A percentile compares a stretch with the other conserved stretches of the same genome.
Conservation (phyloP, 768 basidiomycete genomes). For the Tremella fuciformis region DNA sequence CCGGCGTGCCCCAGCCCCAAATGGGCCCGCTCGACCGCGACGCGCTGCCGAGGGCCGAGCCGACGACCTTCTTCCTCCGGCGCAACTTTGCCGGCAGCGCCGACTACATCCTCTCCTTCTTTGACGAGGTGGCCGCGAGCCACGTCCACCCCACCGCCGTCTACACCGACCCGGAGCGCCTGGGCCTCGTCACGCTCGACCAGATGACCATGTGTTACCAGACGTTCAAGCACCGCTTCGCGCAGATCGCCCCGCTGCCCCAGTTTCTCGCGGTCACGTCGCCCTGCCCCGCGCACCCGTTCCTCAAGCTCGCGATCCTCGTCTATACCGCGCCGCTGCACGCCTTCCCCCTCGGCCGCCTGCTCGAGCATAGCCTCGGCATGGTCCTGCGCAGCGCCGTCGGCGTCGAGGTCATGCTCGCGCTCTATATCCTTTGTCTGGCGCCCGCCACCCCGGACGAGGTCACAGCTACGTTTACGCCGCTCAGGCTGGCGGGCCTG, state of each 20-base stretch:
- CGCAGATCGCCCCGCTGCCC: conserved; percentile 21
- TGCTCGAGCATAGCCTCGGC: conserved; percentile 9
- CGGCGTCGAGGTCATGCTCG: conserved; percentile 18
- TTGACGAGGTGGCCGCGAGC: too few species aligned
- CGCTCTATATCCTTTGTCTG: conserved; percentile 27
- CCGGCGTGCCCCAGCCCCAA: too few species aligned
- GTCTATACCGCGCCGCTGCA: neutral
- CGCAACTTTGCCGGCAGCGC: too few species aligned
- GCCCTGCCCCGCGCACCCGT: conserved; percentile 25
- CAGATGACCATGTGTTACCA: neutral
- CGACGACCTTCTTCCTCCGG: too few species aligned
- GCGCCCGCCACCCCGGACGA: conserved; percentile 7
- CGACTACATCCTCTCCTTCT: too few species aligned
- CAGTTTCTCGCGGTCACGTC: conserved; percentile 26
- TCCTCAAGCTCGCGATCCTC: conserved; percentile 27
- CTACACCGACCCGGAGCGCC: too few species aligned
- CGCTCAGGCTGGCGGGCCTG: neutral
- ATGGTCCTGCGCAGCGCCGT: conserved; percentile 20
- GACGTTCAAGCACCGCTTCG: conserved; percentile 33
- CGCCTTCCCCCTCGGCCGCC: neutral
- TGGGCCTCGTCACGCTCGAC: too few species aligned
- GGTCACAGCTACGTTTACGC: neutral
- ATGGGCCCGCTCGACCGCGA: too few species aligned
- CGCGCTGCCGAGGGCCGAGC: too few species aligned
- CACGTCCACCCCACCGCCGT: too few species aligned